Evolutionary conservation across 2,329 filamentous ascomycete species (phyloP).

Genomic region (Colletotrichum neosansevieriae): DNA sequence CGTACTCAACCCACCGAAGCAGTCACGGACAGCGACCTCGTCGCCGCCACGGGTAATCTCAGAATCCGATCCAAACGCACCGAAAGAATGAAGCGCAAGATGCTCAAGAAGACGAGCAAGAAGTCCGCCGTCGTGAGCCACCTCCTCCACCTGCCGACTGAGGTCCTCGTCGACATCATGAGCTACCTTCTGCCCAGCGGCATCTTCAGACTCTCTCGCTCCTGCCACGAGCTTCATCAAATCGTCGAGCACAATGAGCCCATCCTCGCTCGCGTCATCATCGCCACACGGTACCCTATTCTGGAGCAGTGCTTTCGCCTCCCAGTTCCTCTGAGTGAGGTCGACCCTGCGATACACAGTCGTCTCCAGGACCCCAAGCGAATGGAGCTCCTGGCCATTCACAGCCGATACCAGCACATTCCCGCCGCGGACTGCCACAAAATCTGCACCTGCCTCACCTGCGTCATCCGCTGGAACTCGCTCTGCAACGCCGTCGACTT

Average conservation of each 20-base stretch:
- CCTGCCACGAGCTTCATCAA: conserved; percentile 54
- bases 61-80: conserved; percentile 39
- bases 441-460: conserved; percentile 70
- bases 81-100: conserved; percentile 33
- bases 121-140: conserved; percentile 41
- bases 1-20: conserved; percentile 17
- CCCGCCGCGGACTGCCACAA: conserved; percentile 56
- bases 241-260: conserved; percentile 60
- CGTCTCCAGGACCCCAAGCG: conserved; percentile 55
- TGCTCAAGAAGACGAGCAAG: conserved; percentile 31
- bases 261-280: conserved; percentile 57
- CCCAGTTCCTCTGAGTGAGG: conserved; percentile 57
- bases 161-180: conserved; percentile 63
- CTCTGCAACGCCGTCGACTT: conserved; percentile 67
- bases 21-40: conserved; percentile 32
- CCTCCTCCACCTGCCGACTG: conserved; percentile 63
- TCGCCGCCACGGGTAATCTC: conserved; percentile 24
- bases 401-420: conserved; percentile 66
- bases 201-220: conserved; percentile 58
- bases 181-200: conserved; percentile 62
- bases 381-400: conserved; percentile 57
- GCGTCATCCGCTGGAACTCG: conserved; percentile 68
- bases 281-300: conserved; percentile 60
- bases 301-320: conserved; percentile 64
- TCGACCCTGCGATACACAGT: conserved; percentile 53